These are phyloP conservation scores for Leucosporidium creatinivorum DNA, from an alignment of 768 basidiomycete genomes.

Conservation along the genomic window DNA sequence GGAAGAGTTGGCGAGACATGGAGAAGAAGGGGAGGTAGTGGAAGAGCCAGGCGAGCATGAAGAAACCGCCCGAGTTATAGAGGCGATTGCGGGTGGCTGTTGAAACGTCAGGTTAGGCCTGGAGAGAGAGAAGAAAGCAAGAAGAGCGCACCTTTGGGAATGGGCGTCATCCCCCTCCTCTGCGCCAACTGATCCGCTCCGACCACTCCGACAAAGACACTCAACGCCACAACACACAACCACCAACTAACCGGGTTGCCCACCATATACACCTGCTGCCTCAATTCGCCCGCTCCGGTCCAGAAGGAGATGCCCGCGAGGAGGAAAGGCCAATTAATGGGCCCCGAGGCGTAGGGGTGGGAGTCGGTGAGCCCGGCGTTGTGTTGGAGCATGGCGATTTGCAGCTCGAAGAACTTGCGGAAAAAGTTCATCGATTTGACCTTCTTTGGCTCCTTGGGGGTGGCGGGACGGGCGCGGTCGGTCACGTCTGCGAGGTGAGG, in stretches of 20 bases:
- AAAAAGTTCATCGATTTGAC: constrained; percentile 85
- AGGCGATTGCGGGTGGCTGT: constrained; percentile 84
- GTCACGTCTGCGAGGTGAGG: constrained; percentile 44
- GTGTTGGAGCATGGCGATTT: constrained; percentile 92
- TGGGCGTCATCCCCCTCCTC: constrained; percentile 71
- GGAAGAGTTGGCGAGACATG: constrained; percentile 91
- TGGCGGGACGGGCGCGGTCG: constrained; percentile 10
- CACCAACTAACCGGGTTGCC: constrained; percentile 95
- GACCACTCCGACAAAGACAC: constrained; percentile 81
- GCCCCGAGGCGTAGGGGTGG: constrained; percentile 92
- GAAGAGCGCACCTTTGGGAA: constrained; percentile 68
- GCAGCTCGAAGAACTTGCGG: constrained; percentile 86
- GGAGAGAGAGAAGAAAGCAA: not conserved
- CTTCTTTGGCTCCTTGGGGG: constrained; percentile 35
- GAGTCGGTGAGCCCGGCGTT: constrained; percentile 97
- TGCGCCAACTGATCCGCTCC: constrained; percentile 83
- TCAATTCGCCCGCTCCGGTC: constrained; percentile 68
- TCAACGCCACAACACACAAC: constrained; percentile 76
- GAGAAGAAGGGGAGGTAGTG: constrained; percentile 98
- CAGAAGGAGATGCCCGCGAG: constrained; percentile 96
- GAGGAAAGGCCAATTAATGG: constrained; percentile 98
- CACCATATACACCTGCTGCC: constrained; percentile 92
- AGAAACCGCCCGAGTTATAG: constrained; percentile 93
- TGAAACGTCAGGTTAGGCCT: not conserved
- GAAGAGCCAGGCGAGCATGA: constrained; percentile 85